phyloP scores from a whole-genome alignment of 495 filamentous ascomycete genomes.

The Penicillium maclennaniae region DNA sequence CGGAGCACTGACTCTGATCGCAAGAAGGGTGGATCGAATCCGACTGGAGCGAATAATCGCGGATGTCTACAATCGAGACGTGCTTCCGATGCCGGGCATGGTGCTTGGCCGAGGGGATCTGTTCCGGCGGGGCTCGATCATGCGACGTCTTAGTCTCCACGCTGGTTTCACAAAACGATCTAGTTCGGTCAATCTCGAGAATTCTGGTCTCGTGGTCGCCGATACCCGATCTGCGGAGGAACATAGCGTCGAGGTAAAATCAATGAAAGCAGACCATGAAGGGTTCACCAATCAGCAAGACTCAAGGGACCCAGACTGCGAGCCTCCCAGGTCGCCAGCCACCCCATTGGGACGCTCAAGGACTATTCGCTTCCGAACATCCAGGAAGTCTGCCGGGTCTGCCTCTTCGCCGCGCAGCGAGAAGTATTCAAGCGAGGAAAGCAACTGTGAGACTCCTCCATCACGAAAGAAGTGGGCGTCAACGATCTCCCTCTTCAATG shows the following conservation, averaged over 20 bases:
- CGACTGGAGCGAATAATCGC: conserved; percentile 70
- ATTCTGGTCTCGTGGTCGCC: conserved; percentile 7
- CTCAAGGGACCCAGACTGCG: conserved; percentile 7
- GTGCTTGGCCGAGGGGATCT: conserved; percentile 56
- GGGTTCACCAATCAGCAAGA: conserved; percentile 9
- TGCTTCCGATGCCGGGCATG: conserved; percentile 85
- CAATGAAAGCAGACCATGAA: conserved; percentile 8
- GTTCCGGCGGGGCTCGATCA: conserved; percentile 68
- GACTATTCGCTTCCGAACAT: conserved; percentile 18
- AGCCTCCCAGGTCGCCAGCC: conserved; percentile 15
- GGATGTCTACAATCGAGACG: conserved; percentile 82
- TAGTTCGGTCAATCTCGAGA: conserved; percentile 24
- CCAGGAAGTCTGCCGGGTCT: conserved; percentile 8
- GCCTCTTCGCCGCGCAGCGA: conserved; percentile 19
- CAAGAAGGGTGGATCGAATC: conserved; percentile 69
- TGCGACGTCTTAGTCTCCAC: conserved; percentile 68
- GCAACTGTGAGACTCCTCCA: conserved; percentile 10
- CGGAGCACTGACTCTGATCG: conserved; percentile 40
- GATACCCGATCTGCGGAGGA: conserved; percentile 16
- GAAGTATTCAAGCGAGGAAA: conserved; percentile 17
- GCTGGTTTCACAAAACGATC: conserved; percentile 30
- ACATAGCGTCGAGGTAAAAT: conserved; percentile 15
- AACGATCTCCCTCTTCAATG: conserved; percentile 17
- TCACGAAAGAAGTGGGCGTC: conserved; percentile 26
- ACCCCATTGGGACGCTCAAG: conserved; percentile 13